Evolutionary conservation across 257 asterid genomes (phyloP).

Genomic region (Euphrasia confusa): DNA sequence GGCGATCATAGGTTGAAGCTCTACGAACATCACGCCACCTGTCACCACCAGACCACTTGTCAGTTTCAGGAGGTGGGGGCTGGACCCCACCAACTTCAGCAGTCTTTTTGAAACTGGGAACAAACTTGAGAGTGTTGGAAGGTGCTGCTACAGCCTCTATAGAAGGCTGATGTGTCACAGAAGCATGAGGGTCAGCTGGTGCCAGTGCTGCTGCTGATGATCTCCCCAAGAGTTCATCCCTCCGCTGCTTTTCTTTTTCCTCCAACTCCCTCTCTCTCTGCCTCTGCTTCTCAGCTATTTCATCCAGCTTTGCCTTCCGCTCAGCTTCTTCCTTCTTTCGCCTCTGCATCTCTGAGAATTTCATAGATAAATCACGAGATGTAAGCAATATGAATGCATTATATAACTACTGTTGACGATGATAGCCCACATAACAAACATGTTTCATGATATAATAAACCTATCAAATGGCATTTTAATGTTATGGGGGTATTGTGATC

Average conservation of each 20-base stretch:
- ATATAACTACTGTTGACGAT: no score
- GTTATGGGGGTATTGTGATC: no score
- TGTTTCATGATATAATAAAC: no score
- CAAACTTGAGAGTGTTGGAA: conserved; percentile 36
- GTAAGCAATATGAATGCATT: neutral
- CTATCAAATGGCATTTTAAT: no score
- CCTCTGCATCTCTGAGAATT: conserved; percentile 60
- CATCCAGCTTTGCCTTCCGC: conserved; percentile 62
- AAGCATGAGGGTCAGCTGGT: neutral
- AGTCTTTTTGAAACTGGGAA: conserved; percentile 37
- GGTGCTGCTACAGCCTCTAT: conserved; percentile 21
- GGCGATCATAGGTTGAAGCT: no score
- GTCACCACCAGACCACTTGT: conserved; percentile 43
- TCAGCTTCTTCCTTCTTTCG: conserved; percentile 68
- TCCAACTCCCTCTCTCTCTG: conserved; percentile 63
- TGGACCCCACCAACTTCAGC: conserved; percentile 21
- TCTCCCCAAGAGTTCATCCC: conserved; percentile 44
- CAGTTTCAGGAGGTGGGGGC: conserved; percentile 39
- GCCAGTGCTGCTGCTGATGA: neutral
- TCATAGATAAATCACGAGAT: neutral
- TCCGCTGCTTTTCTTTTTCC: conserved; percentile 46
- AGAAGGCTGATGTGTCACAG: no score
- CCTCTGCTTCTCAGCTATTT: conserved; percentile 75
- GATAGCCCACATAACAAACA: neutral
- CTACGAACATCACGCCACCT: no score